Evolutionary conservation across 768 basidiomycete genomes (phyloP), one percentile per base, ranked within the genome.

Genomic region (Rhizopogon vulgaris): DNA sequence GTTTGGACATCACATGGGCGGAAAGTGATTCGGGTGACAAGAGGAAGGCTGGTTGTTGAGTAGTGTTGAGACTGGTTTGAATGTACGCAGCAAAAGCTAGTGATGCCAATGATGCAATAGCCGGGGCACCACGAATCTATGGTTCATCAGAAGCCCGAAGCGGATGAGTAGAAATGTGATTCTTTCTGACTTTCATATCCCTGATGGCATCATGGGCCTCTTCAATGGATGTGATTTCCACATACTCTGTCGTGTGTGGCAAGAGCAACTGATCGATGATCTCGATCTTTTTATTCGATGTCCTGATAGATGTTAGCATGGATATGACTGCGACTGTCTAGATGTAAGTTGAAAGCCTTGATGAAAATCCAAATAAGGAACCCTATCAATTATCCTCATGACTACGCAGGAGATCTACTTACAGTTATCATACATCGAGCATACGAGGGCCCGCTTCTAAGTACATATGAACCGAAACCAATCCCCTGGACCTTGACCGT

Each of bases 181-280:
- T n/a, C 22, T 27, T 6, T 17, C 64, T 17, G 52, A 85, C 92
- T 79, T 93, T 94, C 94, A 98, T 98, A 14, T 85, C 77, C 71
- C 91, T 94, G 70, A 97, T 97, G 15, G 94, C 94, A 62, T 93
- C 89, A 69, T 90, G 87, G 0, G 94, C 94, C 28, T 92, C 82
- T 48, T 93, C 82, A 54, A 90, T 73, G 12, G 82, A 78, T n/a
- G 79, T 71, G 48, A 97, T 82, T 22, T 74, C 60, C 28, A 90
- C 56, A 58, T 78, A 89, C 57, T 84, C 74, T n/a, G 80, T 79
- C 1, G 76, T 78, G 63, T 89, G 87, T 0, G 93, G 94, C 7
- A 95, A 74, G 4, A 94, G 68, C 5, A 95, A 79, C 74, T 96
- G 94, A 71, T 97, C 87, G 49, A 96, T 78, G 57, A 97, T 95